Evolutionary conservation across 768 basidiomycete genomes (phyloP), one percentile per base, ranked within the genome.

Genomic region (Tricholoma sp.): DNA sequence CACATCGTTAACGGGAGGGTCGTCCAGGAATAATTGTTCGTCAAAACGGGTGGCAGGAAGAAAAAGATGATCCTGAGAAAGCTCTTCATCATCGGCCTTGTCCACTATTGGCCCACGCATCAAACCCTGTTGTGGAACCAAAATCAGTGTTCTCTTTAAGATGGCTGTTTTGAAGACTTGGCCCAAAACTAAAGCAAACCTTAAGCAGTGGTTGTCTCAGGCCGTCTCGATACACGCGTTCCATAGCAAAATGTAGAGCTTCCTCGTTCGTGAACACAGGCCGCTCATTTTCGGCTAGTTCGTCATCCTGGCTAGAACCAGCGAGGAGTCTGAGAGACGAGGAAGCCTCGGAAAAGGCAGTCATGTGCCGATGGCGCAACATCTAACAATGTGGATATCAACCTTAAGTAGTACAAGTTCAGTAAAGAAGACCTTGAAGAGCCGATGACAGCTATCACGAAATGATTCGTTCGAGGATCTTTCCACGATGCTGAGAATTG

Each of bases 381-480:
- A 54, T 59, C 74, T 76, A 52, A 13, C 24, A 36, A 44, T 32
- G 34, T 18, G 44, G 52, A 60, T 17, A 11, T 42, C 41, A 37
- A 34, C 55, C 32, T 45, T 28, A 17, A 41, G 45, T 6, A 11
- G 36, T 18, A 28, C 10, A 10, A 50, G 24, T 33, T 17, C 6
- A 32, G 53, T 32, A 44, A 58, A 55, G 20, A 36, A 32, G 17
- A 85, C 86, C 78, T 80, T 77, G 15, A 86, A 61, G 17, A 80
- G 66, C 8, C 68, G 72, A 52, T 64, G 63, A 63, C 75, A 82
- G 56, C 65, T 74, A 28, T 72, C 70, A 45, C 74, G 70, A 65
- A 88, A 88, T 9, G 52, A 53, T 1, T 64, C 53, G 60, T 83
- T 76, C 2, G 70, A 67, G 3, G 88, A 88, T 20, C 85, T 79